Conservation (phyloP, 495 filamentous ascomycete species). For the Xylaria sp. region DNA sequence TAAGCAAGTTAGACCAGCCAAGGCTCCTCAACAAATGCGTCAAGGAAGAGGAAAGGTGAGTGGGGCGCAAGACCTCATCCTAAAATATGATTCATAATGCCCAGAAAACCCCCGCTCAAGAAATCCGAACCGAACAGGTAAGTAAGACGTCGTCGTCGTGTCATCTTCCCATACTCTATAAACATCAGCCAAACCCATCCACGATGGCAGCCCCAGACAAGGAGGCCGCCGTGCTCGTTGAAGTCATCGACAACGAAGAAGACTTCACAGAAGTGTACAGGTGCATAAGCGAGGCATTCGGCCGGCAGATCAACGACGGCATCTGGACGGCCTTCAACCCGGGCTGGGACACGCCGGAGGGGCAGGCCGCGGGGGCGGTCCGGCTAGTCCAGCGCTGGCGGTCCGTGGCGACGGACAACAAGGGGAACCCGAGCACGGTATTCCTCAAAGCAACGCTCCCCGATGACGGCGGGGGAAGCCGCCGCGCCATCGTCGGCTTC, state of each 20-base stretch:
- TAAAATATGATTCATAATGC: neutral
- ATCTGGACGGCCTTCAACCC: conserved; percentile 54
- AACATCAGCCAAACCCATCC: too few species aligned
- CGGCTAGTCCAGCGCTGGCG: conserved; percentile 45
- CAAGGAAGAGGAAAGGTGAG: neutral
- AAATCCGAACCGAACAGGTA: neutral
- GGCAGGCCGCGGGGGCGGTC: conserved; percentile 36
- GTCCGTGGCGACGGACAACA: conserved; percentile 36
- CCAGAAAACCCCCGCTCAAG: conserved; percentile 7
- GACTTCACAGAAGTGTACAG: conserved; percentile 33
- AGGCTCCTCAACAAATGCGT: neutral
- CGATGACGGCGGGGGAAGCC: conserved; percentile 17
- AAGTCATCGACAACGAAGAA: conserved; percentile 31
- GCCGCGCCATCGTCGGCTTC: conserved; percentile 43
- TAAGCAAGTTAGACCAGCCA: neutral
- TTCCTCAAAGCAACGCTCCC: conserved; percentile 55
- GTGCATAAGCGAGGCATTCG: conserved; percentile 46
- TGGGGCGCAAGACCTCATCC: conserved; percentile 7
- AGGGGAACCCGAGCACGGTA: conserved; percentile 49
- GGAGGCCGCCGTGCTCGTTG: conserved; percentile 26
- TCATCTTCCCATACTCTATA: neutral
- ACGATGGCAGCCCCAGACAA: neutral
- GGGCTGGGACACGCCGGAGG: conserved; percentile 50
- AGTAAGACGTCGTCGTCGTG: neutral
- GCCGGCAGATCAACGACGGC: conserved; percentile 47